A percentile compares a stretch with the other conserved stretches of the same genome.
These are phyloP conservation scores for Kwoniella dejecticola DNA, from an alignment of 768 basidiomycete species.

Conservation along the genomic window DNA sequence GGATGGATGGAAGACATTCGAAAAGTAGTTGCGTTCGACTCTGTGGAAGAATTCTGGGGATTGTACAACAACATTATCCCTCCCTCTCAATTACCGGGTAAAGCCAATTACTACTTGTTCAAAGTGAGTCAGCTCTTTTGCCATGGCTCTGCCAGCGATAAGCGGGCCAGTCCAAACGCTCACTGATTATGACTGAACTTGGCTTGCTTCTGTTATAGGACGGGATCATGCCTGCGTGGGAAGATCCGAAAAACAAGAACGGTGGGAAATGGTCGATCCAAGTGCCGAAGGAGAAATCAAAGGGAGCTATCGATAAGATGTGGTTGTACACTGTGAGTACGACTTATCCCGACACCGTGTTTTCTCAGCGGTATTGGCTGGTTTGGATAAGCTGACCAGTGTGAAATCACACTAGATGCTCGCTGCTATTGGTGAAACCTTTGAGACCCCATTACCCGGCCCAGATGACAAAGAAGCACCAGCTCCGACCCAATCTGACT, in stretches of 20 bases:
- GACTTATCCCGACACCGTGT: no score
- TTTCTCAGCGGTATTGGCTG: no score
- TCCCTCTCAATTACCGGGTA: slow-evolving; percentile 86
- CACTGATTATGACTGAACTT: no score
- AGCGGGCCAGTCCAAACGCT: no score
- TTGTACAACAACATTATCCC: slow-evolving; percentile 97
- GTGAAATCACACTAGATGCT: slow-evolving; percentile 72
- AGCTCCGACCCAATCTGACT: slow-evolving; percentile 60
- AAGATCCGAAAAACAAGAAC: slow-evolving; percentile 92
- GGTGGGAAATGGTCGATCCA: slow-evolving; percentile 99
- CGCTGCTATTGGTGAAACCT: slow-evolving; percentile 98
- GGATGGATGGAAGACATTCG: slow-evolving; percentile 99
- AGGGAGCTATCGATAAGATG: slow-evolving; percentile 81
- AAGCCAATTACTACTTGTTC: slow-evolving; percentile 99
- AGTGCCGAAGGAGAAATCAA: slow-evolving; percentile 92
- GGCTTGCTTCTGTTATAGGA: slow-evolving; percentile 61
- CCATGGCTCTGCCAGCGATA: no score
- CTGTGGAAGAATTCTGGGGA: slow-evolving; percentile 99
- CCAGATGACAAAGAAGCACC: slow-evolving; percentile 25
- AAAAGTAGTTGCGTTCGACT: slow-evolving; percentile 91
- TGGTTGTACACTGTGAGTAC: slow-evolving; percentile 90
- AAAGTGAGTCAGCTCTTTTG: slow-evolving; percentile 68
- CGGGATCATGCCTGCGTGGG: slow-evolving; percentile 96
- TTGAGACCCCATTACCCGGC: slow-evolving; percentile 73
- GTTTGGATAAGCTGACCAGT: no score